A percentile compares a stretch with the other conserved stretches of the same genome.
Evolutionary conservation across 2,329 filamentous ascomycete species (phyloP).

Genomic region (Akanthomyces uredinophilus): DNA sequence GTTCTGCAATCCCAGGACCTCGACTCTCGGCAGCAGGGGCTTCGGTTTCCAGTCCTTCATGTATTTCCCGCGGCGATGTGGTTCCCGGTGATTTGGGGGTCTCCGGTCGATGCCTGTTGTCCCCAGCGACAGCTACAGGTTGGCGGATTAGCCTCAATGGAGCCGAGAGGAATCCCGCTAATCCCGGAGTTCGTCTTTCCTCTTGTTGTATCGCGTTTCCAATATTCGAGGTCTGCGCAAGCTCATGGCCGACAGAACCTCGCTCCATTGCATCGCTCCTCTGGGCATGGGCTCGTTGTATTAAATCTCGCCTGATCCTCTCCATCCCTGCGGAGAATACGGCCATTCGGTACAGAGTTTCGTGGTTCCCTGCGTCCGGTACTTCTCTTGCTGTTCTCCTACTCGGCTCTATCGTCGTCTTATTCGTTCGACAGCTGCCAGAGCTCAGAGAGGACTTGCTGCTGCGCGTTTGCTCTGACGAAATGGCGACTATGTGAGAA

Average conservation of each 20-base stretch:
- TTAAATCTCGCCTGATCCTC: constrained; percentile 5
- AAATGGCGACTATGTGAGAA: too few relatives aligned
- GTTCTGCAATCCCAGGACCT: background rate
- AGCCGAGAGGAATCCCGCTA: background rate
- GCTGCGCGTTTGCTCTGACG: background rate
- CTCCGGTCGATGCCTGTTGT: constrained; percentile 24
- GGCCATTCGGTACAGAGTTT: background rate
- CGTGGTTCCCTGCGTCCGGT: too few relatives aligned
- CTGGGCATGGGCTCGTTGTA: constrained; percentile 2
- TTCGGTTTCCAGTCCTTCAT: background rate
- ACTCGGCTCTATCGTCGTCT: background rate
- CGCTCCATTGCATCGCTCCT: background rate
- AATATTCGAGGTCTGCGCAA: background rate
- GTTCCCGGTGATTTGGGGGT: constrained; percentile 12
- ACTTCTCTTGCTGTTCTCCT: background rate
- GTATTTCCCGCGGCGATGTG: background rate
- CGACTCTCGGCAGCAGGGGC: constrained; percentile 16
- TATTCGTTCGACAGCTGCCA: background rate
- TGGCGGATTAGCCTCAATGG: background rate
- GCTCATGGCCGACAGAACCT: background rate
- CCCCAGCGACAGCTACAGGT: background rate
- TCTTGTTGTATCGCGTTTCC: too few relatives aligned
- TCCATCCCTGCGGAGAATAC: background rate
- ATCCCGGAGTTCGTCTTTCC: background rate
- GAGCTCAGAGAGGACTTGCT: background rate